phyloP scores from a whole-genome alignment of 768 basidiomycete species.

The Daedaleopsis nitida region DNA sequence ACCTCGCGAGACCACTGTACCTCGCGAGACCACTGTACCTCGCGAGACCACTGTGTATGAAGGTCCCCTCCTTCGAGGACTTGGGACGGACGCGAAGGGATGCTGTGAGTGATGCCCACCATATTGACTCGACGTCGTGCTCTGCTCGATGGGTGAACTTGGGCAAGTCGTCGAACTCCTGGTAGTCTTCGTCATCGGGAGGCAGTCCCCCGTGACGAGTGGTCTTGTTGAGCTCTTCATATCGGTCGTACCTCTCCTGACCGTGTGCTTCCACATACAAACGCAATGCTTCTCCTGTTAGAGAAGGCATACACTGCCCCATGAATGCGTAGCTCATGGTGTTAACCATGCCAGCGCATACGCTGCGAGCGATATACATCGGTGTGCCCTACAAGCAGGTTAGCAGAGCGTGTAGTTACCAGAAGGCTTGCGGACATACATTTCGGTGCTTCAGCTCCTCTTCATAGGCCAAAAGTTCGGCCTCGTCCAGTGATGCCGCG shows the following conservation, averaged over 20 bases:
- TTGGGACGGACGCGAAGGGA: conserved; percentile 1
- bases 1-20: too few species aligned
- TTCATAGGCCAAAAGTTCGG: neutral
- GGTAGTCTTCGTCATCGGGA: neutral
- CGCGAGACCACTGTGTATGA: neutral
- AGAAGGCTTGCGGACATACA: neutral
- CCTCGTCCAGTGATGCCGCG: neutral
- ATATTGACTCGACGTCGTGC: conserved; percentile 16
- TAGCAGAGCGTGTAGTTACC: neutral
- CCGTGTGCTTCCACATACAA: conserved; percentile 10
- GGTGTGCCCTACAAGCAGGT: neutral
- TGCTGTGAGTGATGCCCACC: conserved; percentile 8
- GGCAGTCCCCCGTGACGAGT: conserved; percentile 1
- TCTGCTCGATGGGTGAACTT: conserved; percentile 12
- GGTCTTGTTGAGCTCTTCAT: neutral
- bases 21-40: too few species aligned
- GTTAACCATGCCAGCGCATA: neutral
- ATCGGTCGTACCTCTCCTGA: conserved; percentile 3
- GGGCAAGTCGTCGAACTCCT: too few species aligned
- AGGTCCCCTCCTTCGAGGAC: neutral
- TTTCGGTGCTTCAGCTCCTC: neutral
- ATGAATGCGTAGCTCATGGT: neutral
- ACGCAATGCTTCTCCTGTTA: neutral
- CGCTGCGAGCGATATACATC: conserved; percentile 9
- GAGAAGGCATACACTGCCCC: conserved; percentile 1